These are phyloP conservation scores for Phanerochaete sordida DNA, from an alignment of 768 basidiomycete species.

Conservation along the genomic window DNA sequence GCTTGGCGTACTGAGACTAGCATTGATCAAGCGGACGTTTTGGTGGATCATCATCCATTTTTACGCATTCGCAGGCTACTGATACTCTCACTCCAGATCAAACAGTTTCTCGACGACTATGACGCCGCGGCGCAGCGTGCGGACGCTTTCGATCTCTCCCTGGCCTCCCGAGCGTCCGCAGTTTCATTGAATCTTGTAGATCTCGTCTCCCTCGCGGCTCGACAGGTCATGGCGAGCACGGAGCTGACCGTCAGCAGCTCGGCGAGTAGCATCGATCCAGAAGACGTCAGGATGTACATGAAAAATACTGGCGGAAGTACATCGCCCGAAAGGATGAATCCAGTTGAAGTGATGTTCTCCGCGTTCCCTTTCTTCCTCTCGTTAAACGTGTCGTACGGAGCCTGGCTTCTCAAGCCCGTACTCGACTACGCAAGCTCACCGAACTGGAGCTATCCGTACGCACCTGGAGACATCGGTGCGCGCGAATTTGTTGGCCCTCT, in stretches of 20 bases:
- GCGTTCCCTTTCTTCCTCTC: constrained; percentile 28
- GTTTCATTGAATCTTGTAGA: constrained; percentile 20
- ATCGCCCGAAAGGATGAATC: constrained; percentile 18
- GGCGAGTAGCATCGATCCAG: constrained; percentile 14
- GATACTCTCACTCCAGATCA: constrained; percentile 12
- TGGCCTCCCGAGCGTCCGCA: constrained; percentile 16
- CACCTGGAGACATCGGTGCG: constrained; percentile 27
- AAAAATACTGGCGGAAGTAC: constrained; percentile 18
- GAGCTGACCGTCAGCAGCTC: constrained; percentile 21
- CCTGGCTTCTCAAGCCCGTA: constrained; percentile 23
- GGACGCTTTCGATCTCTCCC: constrained; percentile 18
- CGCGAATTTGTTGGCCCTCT: background rate
- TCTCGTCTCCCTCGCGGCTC: constrained; percentile 22
- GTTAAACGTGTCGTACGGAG: constrained; percentile 26
- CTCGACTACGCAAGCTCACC: constrained; percentile 23
- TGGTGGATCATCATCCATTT: too few species aligned
- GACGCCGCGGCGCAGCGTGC: constrained; percentile 14
- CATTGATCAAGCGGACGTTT: constrained; percentile 10
- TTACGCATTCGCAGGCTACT: too few species aligned
- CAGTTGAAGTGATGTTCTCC: constrained; percentile 30
- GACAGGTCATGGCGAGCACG: constrained; percentile 21
- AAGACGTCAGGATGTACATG: constrained; percentile 24
- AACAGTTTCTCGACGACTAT: constrained; percentile 18
- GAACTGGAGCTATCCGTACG: constrained; percentile 18
- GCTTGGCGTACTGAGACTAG: constrained; percentile 10